Evolutionary conservation across 139 green algal genomes (phyloP).

Genomic region (Closterium sp.): DNA sequence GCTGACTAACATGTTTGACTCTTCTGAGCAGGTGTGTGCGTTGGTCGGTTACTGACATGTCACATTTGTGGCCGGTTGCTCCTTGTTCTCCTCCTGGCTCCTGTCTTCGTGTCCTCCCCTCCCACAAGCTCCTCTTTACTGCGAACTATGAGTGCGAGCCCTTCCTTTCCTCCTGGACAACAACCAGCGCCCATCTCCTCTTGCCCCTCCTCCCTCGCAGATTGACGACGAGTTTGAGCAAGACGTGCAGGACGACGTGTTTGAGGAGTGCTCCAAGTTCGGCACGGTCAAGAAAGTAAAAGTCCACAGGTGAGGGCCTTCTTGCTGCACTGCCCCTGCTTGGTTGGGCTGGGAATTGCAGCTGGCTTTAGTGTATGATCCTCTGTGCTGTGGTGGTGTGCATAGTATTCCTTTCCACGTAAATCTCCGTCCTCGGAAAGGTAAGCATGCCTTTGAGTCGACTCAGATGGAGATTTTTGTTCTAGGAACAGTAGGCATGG

Average conservation of each 20-base stretch:
- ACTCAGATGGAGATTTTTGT: too few relatives aligned
- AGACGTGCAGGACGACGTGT: not conserved
- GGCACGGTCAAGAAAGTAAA: not conserved
- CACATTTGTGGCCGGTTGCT: not conserved
- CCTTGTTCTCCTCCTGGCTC: not conserved
- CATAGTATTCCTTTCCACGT: too few relatives aligned
- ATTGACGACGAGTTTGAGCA: conserved; percentile 1
- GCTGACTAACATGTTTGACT: conserved; percentile 11
- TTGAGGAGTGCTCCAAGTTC: not conserved
- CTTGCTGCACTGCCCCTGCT: not conserved
- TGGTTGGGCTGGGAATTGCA: not conserved
- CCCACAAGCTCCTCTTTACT: not conserved
- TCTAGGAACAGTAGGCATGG: too few relatives aligned
- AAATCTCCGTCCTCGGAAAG: too few relatives aligned
- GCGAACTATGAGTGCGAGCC: not conserved
- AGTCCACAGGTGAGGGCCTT: not conserved
- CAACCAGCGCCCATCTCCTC: too few relatives aligned
- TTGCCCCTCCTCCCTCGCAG: not conserved
- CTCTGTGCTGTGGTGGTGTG: too few relatives aligned
- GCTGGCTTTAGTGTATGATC: not conserved
- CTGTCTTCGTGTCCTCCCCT: too few relatives aligned
- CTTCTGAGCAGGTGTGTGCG: not conserved
- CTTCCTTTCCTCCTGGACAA: too few relatives aligned
- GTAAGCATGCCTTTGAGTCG: too few relatives aligned
- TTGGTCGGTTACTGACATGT: not conserved